A percentile compares a stretch with the other conserved stretches of the same genome.
These are phyloP conservation scores for Exutisphaerella laricina DNA, from an alignment of 2,329 filamentous ascomycete genomes.

Conservation along the genomic window DNA sequence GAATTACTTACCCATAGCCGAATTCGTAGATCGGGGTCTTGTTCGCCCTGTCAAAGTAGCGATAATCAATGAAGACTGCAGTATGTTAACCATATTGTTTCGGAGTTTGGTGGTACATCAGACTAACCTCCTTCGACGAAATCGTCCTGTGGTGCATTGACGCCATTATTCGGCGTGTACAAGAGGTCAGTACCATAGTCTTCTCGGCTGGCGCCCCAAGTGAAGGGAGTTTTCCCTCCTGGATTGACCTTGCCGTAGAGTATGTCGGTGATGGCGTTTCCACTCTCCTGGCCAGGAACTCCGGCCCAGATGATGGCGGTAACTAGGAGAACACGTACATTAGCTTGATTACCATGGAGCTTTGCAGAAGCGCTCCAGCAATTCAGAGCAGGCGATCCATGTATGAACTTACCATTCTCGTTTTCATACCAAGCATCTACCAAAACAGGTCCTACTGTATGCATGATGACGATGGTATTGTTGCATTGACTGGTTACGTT, in stretches of 20 bases:
- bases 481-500: conserved; percentile 71
- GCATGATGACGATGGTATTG: conserved; percentile 90
- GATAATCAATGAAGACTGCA: conserved; percentile 80
- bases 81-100: too few relatives aligned
- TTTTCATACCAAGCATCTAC: conserved; percentile 68
- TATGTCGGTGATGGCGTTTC: conserved; percentile 73
- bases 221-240: conserved; percentile 63
- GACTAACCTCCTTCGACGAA: conserved; percentile 73
- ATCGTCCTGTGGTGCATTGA: conserved; percentile 61
- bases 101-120: too few relatives aligned
- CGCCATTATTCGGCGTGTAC: conserved; percentile 63
- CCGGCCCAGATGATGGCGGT: conserved; percentile 80
- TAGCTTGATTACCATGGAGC: too few relatives aligned
- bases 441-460: conserved; percentile 75
- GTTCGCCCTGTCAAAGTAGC: conserved; percentile 62
- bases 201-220: conserved; percentile 62
- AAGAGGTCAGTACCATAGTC: conserved; percentile 66
- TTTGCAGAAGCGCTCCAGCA: too few relatives aligned
- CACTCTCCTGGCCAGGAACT: conserved; percentile 76
- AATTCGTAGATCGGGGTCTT: conserved; percentile 73
- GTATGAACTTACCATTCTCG: conserved; percentile 52
- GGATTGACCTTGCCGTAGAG: conserved; percentile 78
- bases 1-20: too few relatives aligned
- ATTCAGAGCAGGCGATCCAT: too few relatives aligned
- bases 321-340: too few relatives aligned